These are phyloP conservation scores for Zymoseptoria tritici DNA, from an alignment of 2,329 filamentous ascomycete species.

Conservation along the genomic window DNA sequence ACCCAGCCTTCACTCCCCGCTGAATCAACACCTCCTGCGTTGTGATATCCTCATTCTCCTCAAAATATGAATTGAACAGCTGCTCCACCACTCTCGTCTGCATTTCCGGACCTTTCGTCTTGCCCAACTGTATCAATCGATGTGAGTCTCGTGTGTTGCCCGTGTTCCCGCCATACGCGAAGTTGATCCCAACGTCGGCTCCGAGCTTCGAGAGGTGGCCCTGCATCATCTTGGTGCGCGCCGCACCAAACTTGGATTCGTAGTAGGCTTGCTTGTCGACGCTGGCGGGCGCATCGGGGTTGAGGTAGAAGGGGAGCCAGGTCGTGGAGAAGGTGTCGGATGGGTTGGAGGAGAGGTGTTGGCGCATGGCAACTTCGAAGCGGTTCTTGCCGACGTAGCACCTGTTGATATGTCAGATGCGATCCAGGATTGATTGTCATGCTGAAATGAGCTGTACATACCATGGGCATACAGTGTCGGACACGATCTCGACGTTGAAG, in stretches of 20 bases:
- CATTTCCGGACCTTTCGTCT: constrained; percentile 41
- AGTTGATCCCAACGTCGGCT: constrained; percentile 60
- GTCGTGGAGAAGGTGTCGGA: constrained; percentile 63
- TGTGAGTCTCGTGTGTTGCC: constrained; percentile 77
- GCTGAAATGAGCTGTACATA: not conserved
- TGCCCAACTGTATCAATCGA: constrained; percentile 64
- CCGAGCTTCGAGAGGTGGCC: constrained; percentile 53
- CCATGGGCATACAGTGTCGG: constrained; percentile 74
- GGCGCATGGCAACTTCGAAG: constrained; percentile 63
- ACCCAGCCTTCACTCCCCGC: constrained; percentile 37
- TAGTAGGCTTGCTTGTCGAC: constrained; percentile 52
- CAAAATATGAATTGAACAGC: constrained; percentile 53
- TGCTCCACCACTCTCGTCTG: constrained; percentile 56
- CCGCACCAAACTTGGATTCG: constrained; percentile 55
- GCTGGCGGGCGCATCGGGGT: constrained; percentile 53
- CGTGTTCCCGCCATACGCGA: constrained; percentile 61
- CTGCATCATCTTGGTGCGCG: constrained; percentile 52
- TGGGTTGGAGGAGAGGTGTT: constrained; percentile 47
- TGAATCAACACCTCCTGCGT: constrained; percentile 33
- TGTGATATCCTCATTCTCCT: constrained; percentile 42
- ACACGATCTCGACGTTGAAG: constrained; percentile 69
- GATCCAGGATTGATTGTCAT: not conserved
- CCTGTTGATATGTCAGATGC: constrained; percentile 5
- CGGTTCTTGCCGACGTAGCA: constrained; percentile 74
- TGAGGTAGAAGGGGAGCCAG: constrained; percentile 77